Conservation (phyloP, 305 asterid species). For the Fraxinus sp. region DNA sequence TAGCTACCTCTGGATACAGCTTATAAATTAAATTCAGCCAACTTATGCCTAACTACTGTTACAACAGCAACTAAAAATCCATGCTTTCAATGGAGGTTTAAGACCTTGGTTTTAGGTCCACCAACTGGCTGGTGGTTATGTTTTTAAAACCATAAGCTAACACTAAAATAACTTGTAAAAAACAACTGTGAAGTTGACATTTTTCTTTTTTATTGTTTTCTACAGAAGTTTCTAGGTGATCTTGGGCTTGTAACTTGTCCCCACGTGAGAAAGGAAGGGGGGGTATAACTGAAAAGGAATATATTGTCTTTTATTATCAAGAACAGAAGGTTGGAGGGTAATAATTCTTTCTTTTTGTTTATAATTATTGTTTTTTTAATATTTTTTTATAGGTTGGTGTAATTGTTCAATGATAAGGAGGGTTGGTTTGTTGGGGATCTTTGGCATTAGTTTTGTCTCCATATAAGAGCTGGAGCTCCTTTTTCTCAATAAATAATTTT, state of each 20-base stretch:
- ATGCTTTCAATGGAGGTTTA: conserved; percentile 33
- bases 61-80: conserved; percentile 23
- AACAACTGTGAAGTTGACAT: conserved; percentile 31
- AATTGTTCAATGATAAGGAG: conserved; percentile 79
- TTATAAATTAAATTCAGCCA: conserved; percentile 24
- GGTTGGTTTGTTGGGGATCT: conserved; percentile 49
- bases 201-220: not conserved
- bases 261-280: conserved; percentile 60
- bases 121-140: conserved; percentile 76
- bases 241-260: conserved; percentile 43
- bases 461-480: conserved; percentile 33
- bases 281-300: conserved; percentile 42
- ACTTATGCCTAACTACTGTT: conserved; percentile 36
- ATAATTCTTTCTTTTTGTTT: conserved; percentile 39
- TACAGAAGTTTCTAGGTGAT: conserved; percentile 25
- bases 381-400: conserved; percentile 46
- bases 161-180: conserved; percentile 27
- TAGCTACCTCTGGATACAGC: conserved; percentile 10
- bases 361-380: conserved; percentile 16
- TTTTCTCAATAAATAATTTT: conserved; percentile 42
- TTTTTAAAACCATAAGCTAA: conserved; percentile 40
- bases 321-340: conserved; percentile 41
- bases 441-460: conserved; percentile 57
- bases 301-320: conserved; percentile 27
- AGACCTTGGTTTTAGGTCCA: conserved; percentile 53